phyloP scores from a whole-genome alignment of 257 asterid genomes.

The Mitragyna speciosa region DNA sequence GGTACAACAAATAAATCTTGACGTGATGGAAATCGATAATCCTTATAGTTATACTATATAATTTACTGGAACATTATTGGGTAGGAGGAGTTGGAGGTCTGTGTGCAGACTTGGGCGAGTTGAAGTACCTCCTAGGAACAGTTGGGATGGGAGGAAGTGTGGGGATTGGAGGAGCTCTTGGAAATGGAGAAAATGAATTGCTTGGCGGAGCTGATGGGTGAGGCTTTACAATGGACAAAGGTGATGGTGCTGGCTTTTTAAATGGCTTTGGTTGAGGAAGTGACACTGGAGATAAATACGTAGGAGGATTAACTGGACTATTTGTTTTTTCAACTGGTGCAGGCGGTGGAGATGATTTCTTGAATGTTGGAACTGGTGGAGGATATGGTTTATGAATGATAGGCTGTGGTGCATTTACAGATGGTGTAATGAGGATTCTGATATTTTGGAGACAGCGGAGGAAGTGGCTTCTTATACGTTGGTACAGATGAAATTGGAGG shows the following conservation, averaged over 20 bases:
- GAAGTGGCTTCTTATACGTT: conserved; percentile 5
- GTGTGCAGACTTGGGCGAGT: conserved; percentile 30
- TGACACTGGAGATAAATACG: background rate
- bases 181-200: conserved; percentile 36
- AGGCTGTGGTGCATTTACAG: background rate
- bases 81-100: conserved; percentile 15
- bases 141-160: conserved; percentile 43
- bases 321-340: conserved; percentile 5
- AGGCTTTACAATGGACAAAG: conserved; percentile 5
- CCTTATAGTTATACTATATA: background rate
- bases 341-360: conserved; percentile 22
- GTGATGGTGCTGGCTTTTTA: conserved; percentile 5
- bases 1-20: background rate
- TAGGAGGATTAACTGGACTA: background rate
- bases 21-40: background rate
- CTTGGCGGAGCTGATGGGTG: conserved; percentile 24
- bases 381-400: conserved; percentile 9
- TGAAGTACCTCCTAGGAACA: conserved; percentile 49
- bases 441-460: conserved; percentile 6
- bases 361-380: conserved; percentile 9
- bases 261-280: conserved; percentile 5
- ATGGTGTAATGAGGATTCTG: conserved; percentile 1
- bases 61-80: background rate
- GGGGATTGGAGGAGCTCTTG: conserved; percentile 64
- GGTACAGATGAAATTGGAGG: background rate